Base-by-base conservation (phyloP, 176 grass and related monocot genomes). In the Luzula sylvatica region DNA sequence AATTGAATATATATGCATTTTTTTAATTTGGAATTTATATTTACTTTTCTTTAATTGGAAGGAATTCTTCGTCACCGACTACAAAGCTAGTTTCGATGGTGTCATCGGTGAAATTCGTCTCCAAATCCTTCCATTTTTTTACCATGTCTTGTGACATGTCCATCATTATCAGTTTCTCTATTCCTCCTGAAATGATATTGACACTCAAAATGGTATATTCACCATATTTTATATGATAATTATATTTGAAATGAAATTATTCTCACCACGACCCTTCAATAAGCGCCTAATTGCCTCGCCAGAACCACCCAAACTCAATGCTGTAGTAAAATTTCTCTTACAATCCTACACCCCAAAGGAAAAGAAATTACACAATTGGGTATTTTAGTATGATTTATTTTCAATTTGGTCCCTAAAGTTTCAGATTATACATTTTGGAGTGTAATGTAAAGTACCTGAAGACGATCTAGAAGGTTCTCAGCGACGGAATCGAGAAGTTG, bases 161-260 rank as follows among this genome's bases (percentile, higher is more conserved):
- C 90, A 89, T 96, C 84, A 96, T 96, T 39, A 88, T 86, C 46
- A 96, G 23, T 59, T 79, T 86, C 56, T 89, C 78, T 41, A 96
- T 82, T 50, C 92, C 81, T 65, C 92, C 84, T 96, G 67, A 54
- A 11, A 82, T n/a, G n/a, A n/a, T n/a, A n/a, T n/a, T n/a, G 25
- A 47, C 20, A 75, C 9, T 4, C 9, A 35, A 35, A 35, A 35
- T 7, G 30, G 30, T 35, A 35, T 35, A 35, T 35, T 35, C 7
- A 35, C 30, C 30, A 35, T n/a, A 35, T 35, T 4, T 35, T 35
- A 35, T 35, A 35, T 35, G 5, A 35, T 35, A 35, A 35, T 7
- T 35, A 35, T 23, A 46, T n/a, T 18, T 15, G 6, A 9, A 26
- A 22, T 46, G 19, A 65, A 52, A 30, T 56, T 20, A 11, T 52